Base-by-base conservation (phyloP, 257 asterid species). In the Solanum acaule region DNA sequence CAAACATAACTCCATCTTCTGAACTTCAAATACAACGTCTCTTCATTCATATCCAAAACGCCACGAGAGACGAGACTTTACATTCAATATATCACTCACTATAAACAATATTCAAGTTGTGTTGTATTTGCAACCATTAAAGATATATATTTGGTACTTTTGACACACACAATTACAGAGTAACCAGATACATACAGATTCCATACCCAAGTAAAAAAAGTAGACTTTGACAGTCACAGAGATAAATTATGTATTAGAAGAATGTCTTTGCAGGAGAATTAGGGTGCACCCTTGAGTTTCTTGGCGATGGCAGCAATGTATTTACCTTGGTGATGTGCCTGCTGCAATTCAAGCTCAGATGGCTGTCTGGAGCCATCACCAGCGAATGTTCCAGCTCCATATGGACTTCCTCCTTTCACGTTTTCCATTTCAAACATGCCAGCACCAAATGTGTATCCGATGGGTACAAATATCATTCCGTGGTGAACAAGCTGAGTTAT, bases 341-440 rank as follows among this genome's bases (percentile, higher is more conserved):
- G 95, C 92, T 90, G 91, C 84, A 89, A 8, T 89, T 93, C 95
- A 23, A 93, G 94, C 89, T 92, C 94, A 7, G 94, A 86, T 16
- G 94, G 94, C 88, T 72, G 93, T 84, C 96, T 89, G 1, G 93
- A 93, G 37, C 98, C 97, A 52, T 95, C 97, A 3, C 98, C 98
- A 14, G 97, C 98, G 6, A 25, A 95, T 33, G 98, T 95, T 87
- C 98, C 96, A 46, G 98, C 98, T 10, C 97, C 98, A 23, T 96
- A 95, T 2, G 98, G 98, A 81, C 98, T 96, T 81, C 98, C 98
- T 40, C 98, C 98, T 93, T 95, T 96, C 46, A 96, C 93, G 49
- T 93, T 89, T 87, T 92, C 94, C 93, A 94, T 95, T 83, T 94
- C 98, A 84, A 95, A 94, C 98, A 95, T 95, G 86, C 95, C 95